phyloP scores from a whole-genome alignment of 2,329 filamentous ascomycete species.

The Thelonectria discophora region DNA sequence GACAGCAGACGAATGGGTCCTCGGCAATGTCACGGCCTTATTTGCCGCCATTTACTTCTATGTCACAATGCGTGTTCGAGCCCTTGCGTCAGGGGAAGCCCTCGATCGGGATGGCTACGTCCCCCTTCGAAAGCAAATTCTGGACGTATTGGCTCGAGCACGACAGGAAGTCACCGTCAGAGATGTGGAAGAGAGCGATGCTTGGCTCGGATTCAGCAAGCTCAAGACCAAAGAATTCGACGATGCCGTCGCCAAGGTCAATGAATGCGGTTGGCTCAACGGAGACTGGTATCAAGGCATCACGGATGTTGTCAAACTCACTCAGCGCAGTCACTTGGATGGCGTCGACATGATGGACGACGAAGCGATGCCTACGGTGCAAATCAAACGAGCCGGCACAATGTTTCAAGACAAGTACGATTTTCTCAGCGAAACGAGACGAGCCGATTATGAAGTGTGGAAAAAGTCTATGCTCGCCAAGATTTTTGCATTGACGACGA shows the following conservation, averaged over 20 bases:
- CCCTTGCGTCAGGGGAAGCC: conserved; percentile 49
- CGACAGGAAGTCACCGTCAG: conserved; percentile 52
- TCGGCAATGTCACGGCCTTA: conserved; percentile 60
- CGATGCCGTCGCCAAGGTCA: conserved; percentile 66
- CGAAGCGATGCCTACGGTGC: conserved; percentile 46
- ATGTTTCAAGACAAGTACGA: conserved; percentile 82
- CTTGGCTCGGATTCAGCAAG: conserved; percentile 63
- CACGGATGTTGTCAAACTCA: conserved; percentile 58
- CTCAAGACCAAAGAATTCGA: conserved; percentile 66
- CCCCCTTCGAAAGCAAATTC: conserved; percentile 55
- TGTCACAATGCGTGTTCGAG: conserved; percentile 61
- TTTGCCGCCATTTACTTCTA: conserved; percentile 70
- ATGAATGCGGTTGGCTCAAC: conserved; percentile 64
- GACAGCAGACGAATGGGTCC: conserved; percentile 59
- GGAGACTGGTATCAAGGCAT: conserved; percentile 72
- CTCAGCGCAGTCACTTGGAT: conserved; percentile 46
- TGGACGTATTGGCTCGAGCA: conserved; percentile 53
- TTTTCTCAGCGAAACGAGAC: conserved; percentile 71
- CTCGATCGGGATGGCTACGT: conserved; percentile 57
- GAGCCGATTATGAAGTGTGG: conserved; percentile 71
- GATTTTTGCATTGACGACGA: conserved; percentile 57
- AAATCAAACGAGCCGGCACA: conserved; percentile 64
- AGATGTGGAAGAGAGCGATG: conserved; percentile 55
- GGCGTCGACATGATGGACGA: conserved; percentile 51
- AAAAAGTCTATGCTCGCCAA: conserved; percentile 66